Conservation (phyloP, 345 rosid genomes). For the Limnanthes douglasii region DNA sequence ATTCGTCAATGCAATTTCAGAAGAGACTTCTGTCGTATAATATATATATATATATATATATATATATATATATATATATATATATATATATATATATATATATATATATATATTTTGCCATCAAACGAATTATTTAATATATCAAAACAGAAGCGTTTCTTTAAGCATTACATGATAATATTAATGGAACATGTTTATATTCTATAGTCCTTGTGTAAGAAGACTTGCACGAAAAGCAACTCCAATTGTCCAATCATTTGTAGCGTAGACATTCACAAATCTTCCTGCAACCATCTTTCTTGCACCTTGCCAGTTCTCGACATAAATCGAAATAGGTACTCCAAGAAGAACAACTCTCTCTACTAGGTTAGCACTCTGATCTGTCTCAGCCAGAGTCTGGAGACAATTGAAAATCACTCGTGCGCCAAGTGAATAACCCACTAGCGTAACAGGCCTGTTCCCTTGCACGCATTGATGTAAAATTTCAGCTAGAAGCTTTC, state of each 20-base stretch:
- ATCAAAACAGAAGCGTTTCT: too few species aligned
- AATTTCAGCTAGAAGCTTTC: constrained; percentile 82
- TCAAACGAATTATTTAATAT: too few species aligned
- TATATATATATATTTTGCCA: too few species aligned
- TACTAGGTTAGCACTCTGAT: constrained; percentile 67
- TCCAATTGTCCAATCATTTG: constrained; percentile 90
- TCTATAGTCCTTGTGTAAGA: too few species aligned
- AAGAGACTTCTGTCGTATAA: too few species aligned
- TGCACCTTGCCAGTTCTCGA: constrained; percentile 72
- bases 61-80: too few species aligned
- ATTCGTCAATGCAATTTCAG: too few species aligned
- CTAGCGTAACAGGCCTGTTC: constrained; percentile 91
- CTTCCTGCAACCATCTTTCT: constrained; percentile 99
- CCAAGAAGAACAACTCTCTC: constrained; percentile 94
- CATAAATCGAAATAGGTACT: constrained; percentile 66
- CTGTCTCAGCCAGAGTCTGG: constrained; percentile 65
- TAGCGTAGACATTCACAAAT: constrained; percentile 80
- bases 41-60: too few species aligned
- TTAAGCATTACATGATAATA: too few species aligned
- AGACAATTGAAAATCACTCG: constrained; percentile 89
- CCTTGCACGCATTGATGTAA: constrained; percentile 82
- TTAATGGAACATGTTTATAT: too few species aligned
- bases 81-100: too few species aligned
- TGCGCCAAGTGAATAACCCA: constrained; percentile 92
- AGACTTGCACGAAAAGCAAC: constrained; percentile 96